Evolutionary conservation across 257 asterid genomes (phyloP).

Genomic region (Ehretia macrophylla): DNA sequence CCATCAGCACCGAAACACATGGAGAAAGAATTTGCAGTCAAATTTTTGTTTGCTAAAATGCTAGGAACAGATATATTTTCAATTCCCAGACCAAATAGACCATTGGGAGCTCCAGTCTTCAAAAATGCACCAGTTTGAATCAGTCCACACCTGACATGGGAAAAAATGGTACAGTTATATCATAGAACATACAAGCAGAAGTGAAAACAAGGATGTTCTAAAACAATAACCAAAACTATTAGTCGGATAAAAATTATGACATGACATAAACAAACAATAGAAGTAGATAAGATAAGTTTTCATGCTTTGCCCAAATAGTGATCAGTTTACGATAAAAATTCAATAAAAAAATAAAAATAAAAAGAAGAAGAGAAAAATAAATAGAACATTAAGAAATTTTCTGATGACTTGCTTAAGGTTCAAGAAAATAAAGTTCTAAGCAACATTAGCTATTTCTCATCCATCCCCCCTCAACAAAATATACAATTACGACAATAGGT

Average conservation of each 20-base stretch:
- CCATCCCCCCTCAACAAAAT: too few species aligned
- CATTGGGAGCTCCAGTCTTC: neutral
- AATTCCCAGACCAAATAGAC: conserved; percentile 4
- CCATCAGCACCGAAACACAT: conserved; percentile 3
- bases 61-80: conserved; percentile 1
- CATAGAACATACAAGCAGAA: too few species aligned
- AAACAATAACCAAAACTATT: neutral
- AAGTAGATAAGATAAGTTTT: neutral
- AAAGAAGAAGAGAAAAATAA: too few species aligned
- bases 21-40: conserved; percentile 4
- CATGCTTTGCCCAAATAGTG: neutral
- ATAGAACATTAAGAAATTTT: neutral
- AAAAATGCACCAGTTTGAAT: conserved; percentile 1
- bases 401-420: neutral
- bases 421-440: too few species aligned
- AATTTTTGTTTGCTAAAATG: conserved; percentile 1
- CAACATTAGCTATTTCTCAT: too few species aligned
- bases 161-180: too few species aligned
- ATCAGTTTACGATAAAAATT: too few species aligned
- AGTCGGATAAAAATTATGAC: neutral
- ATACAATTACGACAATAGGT: too few species aligned
- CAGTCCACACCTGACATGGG: conserved; percentile 1
- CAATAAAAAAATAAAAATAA: too few species aligned
- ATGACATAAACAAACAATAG: neutral
- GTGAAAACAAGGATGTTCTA: too few species aligned